Base-by-base conservation (phyloP, 768 basidiomycete genomes). In the Pleurotus ostreatus region DNA sequence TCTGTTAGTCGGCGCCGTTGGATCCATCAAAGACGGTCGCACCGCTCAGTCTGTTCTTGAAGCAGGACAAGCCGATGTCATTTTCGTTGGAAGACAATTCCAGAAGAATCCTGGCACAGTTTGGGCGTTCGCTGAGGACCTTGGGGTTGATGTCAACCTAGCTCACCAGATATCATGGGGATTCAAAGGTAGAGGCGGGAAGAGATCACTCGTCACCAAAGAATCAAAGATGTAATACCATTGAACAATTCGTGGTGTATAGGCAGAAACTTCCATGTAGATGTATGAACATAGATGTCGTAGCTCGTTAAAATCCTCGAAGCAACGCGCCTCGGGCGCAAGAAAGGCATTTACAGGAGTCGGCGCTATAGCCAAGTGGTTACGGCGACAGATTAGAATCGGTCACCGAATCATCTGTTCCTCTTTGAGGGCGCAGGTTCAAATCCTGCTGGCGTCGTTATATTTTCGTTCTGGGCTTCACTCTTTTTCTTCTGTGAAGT, bases 361-460 rank as follows among this genome's bases (percentile, higher is more conserved):
- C 3, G 82, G 81, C 83, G 81, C 83, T 82, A 84, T 85, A 83
- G 82, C 83, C 80, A 84, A 84, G 83, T 83, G 82, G 83, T 84
- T 84, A 85, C 79, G 78, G 83, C 83, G 83, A 84, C 81, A 82
- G 81, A 85, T 82, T 82, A 81, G 82, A 83, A 82, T 56, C 18
- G 18, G 7, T 48, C 18, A n/a, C 6, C 8, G 30, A 7, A 3
- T 15, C 7, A 82, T 83, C 80, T 82, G 79, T 83, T 82, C 76
- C 81, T 78, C 78, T 82, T 79, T 79, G 78, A 78, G 81, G 76
- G 82, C 82, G 82, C 76, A 82, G 79, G 82, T 83, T 82, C 81
- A 72, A 82, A 74, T 81, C 81, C 78, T 81, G 80, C 79, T 80
- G 80, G 78, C 77, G 78, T 82, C 80, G 80, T 20, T 54, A 12